phyloP scores from a whole-genome alignment of 2,329 filamentous ascomycete species.

The Bipolaris zeicola region DNA sequence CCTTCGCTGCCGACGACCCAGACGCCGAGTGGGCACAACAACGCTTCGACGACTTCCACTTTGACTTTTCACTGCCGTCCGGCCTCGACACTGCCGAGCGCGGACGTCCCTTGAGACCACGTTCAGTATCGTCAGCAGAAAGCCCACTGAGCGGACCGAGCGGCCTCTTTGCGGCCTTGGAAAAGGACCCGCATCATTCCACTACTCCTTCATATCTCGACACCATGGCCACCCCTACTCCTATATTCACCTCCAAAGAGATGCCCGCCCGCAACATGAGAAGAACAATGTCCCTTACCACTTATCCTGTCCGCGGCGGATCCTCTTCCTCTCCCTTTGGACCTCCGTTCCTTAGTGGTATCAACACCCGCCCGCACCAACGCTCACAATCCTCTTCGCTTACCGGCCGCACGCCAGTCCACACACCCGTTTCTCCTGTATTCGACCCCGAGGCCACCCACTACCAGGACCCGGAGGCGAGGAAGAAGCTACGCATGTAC shows the following conservation, averaged over 20 bases:
- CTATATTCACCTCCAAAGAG: constrained; percentile 24
- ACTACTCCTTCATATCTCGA: constrained; percentile 36
- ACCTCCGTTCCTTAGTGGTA: constrained; percentile 32
- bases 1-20: constrained; percentile 18
- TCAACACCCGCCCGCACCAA: constrained; percentile 39
- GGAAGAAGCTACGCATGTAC: constrained; percentile 83
- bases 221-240: constrained; percentile 30
- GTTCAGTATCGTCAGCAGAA: constrained; percentile 25
- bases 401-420: constrained; percentile 36
- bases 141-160: constrained; percentile 26
- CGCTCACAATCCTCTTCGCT: constrained; percentile 39
- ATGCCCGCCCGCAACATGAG: constrained; percentile 46
- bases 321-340: constrained; percentile 53
- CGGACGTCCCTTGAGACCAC: constrained; percentile 25
- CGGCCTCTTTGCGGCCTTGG: constrained; percentile 11
- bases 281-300: constrained; percentile 73
- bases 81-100: constrained; percentile 9
- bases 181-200: constrained; percentile 26
- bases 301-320: constrained; percentile 64
- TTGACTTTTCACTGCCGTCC: constrained; percentile 30
- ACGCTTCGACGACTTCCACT: constrained; percentile 42
- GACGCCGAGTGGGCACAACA: constrained; percentile 29
- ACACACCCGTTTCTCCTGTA: constrained; percentile 34
- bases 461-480: constrained; percentile 88
- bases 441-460: constrained; percentile 74